These are phyloP conservation scores for Capsicum baccatum DNA, from an alignment of 257 asterid genomes.

Conservation along the genomic window DNA sequence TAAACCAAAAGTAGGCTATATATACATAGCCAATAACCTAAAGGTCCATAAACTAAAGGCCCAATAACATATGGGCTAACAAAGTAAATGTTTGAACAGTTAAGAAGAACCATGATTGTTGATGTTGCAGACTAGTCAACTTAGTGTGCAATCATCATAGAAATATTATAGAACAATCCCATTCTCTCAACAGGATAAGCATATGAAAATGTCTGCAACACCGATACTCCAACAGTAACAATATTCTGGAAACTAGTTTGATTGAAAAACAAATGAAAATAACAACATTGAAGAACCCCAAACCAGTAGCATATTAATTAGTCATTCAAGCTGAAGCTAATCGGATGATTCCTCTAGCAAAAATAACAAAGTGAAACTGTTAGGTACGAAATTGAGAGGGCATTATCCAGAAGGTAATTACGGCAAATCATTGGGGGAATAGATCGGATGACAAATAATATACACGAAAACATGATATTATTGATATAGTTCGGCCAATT, in stretches of 20 bases:
- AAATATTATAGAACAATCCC: background rate
- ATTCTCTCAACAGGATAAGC: background rate
- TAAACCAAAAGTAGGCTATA: too few species aligned
- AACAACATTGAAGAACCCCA: background rate
- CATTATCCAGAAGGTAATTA: too few species aligned
- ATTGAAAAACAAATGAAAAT: background rate
- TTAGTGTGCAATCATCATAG: background rate
- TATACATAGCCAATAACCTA: too few species aligned
- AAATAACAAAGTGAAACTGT: background rate
- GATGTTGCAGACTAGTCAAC: too few species aligned
- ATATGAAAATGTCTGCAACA: background rate
- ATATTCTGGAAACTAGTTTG: background rate
- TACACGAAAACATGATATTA: too few species aligned
- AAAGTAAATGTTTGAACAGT: background rate
- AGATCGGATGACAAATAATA: too few species aligned
- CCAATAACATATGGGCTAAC: too few species aligned
- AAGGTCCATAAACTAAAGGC: too few species aligned
- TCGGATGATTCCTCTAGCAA: background rate
- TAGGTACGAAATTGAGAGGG: too few species aligned
- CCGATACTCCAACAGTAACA: background rate
- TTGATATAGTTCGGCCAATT: too few species aligned
- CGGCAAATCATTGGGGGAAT: too few species aligned
- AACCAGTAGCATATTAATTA: background rate
- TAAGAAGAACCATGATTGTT: background rate
- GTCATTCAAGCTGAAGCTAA: background rate